Evolutionary conservation across 805 yeast genomes (phyloP).

Genomic region (Myxozyma monticola): DNA sequence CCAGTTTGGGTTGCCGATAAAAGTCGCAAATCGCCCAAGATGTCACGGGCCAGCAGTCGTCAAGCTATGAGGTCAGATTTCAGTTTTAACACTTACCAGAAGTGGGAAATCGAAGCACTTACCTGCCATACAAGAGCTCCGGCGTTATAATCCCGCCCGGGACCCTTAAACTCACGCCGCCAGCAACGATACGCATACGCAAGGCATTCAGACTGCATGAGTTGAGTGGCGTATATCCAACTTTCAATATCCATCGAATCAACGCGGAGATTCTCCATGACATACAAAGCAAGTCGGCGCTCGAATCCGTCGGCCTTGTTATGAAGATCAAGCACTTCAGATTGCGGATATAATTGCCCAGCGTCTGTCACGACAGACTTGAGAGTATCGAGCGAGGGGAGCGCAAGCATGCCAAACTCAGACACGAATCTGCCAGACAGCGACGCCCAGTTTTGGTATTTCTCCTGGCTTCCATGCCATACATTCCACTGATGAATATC

Average conservation of each 20-base stretch:
- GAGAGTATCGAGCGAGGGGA: constrained; percentile 45
- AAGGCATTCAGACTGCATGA: constrained; percentile 54
- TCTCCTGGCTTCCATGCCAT: constrained; percentile 55
- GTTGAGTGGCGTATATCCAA: constrained; percentile 55
- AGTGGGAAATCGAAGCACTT: background rate
- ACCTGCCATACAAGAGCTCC: constrained; percentile 58
- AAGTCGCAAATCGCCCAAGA: constrained; percentile 53
- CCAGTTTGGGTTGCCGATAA: constrained; percentile 47
- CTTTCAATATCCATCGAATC: constrained; percentile 40
- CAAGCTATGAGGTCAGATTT: constrained; percentile 20
- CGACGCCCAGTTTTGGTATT: constrained; percentile 51
- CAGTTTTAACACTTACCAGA: background rate
- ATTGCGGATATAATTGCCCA: constrained; percentile 48
- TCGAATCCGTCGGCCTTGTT: constrained; percentile 53
- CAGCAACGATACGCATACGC: constrained; percentile 50
- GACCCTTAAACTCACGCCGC: constrained; percentile 49
- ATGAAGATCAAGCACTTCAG: constrained; percentile 48
- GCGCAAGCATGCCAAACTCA: constrained; percentile 57
- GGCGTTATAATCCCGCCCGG: constrained; percentile 42
- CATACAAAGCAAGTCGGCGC: constrained; percentile 49
- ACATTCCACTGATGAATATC: constrained; percentile 60
- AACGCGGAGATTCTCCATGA: constrained; percentile 48
- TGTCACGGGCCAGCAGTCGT: constrained; percentile 56
- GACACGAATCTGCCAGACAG: constrained; percentile 52
- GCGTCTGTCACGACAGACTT: constrained; percentile 43